Percentiles rank a stretch among this genome's conserved stretches.
Conservation (phyloP, 805 yeast species). For the Ogataea nakhonphanomensis region DNA sequence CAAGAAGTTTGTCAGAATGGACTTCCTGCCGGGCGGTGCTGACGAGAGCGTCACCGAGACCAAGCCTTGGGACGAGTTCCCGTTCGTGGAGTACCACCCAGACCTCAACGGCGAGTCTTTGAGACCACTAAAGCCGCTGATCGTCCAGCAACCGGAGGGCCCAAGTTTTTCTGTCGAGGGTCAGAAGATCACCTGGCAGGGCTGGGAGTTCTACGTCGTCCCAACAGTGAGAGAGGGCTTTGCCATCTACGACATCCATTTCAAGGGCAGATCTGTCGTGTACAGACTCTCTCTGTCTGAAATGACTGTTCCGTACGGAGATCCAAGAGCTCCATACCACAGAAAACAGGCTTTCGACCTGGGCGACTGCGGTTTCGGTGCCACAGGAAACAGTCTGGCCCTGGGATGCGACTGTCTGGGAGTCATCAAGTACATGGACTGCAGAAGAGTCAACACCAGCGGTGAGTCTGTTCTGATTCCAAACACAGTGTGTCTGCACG, state of each 20-base stretch:
- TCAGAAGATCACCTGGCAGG: slow-evolving; percentile 71
- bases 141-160: slow-evolving; percentile 75
- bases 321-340: slow-evolving; percentile 78
- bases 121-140: slow-evolving; percentile 66
- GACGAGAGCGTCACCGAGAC: slow-evolving; percentile 59
- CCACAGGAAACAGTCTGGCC: slow-evolving; percentile 59
- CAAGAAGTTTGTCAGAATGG: slow-evolving; percentile 63
- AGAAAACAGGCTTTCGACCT: slow-evolving; percentile 85
- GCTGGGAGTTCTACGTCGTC: slow-evolving; percentile 74
- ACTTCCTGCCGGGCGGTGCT: slow-evolving; percentile 66
- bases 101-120: slow-evolving; percentile 54
- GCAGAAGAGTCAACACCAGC: slow-evolving; percentile 48
- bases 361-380: slow-evolving; percentile 84
- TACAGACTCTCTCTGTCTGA: slow-evolving; percentile 73
- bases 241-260: slow-evolving; percentile 66
- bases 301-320: slow-evolving; percentile 88
- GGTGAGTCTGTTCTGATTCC: slow-evolving; percentile 65
- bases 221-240: slow-evolving; percentile 77
- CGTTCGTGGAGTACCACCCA: slow-evolving; percentile 69
- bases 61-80: slow-evolving; percentile 56
- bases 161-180: slow-evolving; percentile 63
- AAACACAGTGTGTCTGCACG: slow-evolving; percentile 76
- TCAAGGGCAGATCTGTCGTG: slow-evolving; percentile 72
- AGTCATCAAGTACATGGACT: slow-evolving; percentile 69
- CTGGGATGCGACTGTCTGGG: slow-evolving; percentile 85